These are phyloP conservation scores for Penicillium cinerascens DNA, from an alignment of 495 filamentous ascomycete species.

Conservation along the genomic window DNA sequence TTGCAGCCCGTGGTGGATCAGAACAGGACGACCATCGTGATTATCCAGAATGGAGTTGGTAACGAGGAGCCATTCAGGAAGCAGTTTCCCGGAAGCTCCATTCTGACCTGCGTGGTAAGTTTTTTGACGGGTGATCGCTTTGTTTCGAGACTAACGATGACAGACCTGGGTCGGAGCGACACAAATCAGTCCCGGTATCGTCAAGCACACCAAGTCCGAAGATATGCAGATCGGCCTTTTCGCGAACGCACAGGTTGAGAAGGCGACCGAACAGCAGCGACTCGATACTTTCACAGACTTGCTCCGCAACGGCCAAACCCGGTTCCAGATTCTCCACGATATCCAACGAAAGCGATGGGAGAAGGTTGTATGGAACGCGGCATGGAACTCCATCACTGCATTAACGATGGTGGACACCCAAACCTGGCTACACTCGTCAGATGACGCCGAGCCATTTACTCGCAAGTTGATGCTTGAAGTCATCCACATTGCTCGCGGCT, in stretches of 20 bases:
- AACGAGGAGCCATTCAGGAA: conserved; percentile 61
- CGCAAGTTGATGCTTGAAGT: conserved; percentile 47
- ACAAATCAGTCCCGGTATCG: conserved; percentile 42
- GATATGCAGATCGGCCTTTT: conserved; percentile 46
- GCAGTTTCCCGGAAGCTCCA: conserved; percentile 50
- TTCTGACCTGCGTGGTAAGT: conserved; percentile 56
- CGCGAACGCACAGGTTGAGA: conserved; percentile 29
- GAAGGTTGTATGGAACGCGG: conserved; percentile 54
- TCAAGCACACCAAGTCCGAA: conserved; percentile 46
- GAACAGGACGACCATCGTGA: conserved; percentile 46
- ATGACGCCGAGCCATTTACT: conserved; percentile 42
- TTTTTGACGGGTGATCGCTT: neutral
- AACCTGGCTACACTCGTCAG: conserved; percentile 42
- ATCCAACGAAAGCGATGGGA: conserved; percentile 51
- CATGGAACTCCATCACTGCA: conserved; percentile 52
- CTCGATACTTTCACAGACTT: conserved; percentile 39
- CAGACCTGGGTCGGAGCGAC: conserved; percentile 50
- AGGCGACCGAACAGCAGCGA: conserved; percentile 21
- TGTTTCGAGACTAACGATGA: neutral
- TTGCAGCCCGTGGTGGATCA: conserved; percentile 39
- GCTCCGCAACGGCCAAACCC: conserved; percentile 35
- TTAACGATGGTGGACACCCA: conserved; percentile 49
- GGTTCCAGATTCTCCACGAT: conserved; percentile 36
- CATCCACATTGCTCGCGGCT: conserved; percentile 42
- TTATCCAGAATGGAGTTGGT: conserved; percentile 70